These are phyloP conservation scores for Hanseniaspora meyeri DNA, from an alignment of 805 yeast species.

Conservation along the genomic window DNA sequence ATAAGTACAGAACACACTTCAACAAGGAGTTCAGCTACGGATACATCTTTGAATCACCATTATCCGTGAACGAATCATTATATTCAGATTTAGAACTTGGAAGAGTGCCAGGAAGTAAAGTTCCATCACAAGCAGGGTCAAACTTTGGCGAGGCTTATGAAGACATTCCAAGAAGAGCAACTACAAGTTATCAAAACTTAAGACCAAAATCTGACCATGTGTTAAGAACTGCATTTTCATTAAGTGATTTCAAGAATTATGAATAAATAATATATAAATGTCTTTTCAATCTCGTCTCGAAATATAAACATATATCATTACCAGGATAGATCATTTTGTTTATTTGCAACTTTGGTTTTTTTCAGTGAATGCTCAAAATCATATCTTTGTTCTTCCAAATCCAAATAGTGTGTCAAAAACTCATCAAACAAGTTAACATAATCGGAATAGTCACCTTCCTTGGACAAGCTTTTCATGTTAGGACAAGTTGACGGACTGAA, in stretches of 20 bases:
- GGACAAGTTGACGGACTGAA: slow-evolving; percentile 12
- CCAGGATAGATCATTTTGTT: neutral
- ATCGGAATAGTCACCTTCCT: neutral
- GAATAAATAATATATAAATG: neutral
- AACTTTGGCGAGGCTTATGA: neutral
- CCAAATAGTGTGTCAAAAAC: neutral
- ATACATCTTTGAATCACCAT: neutral
- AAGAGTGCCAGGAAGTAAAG: neutral
- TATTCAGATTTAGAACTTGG: slow-evolving; percentile 9
- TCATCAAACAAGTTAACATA: slow-evolving; percentile 7
- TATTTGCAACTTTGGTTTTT: neutral
- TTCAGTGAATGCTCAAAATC: neutral
- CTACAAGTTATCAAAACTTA: slow-evolving; percentile 3
- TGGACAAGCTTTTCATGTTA: neutral
- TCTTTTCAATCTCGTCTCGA: no score
- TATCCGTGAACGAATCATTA: neutral
- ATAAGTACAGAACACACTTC: neutral
- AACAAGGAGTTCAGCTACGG: neutral
- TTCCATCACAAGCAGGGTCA: neutral
- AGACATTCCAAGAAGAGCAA: slow-evolving; percentile 4
- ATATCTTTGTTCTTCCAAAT: slow-evolving; percentile 2
- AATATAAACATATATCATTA: neutral
- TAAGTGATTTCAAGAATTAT: slow-evolving; percentile 12
- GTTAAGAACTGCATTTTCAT: slow-evolving; percentile 12
- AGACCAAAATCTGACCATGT: slow-evolving; percentile 1